A percentile compares a stretch with the other conserved stretches of the same genome.
These are phyloP conservation scores for Suhomyces pyralidae DNA, from an alignment of 805 yeast genomes.

Conservation along the genomic window DNA sequence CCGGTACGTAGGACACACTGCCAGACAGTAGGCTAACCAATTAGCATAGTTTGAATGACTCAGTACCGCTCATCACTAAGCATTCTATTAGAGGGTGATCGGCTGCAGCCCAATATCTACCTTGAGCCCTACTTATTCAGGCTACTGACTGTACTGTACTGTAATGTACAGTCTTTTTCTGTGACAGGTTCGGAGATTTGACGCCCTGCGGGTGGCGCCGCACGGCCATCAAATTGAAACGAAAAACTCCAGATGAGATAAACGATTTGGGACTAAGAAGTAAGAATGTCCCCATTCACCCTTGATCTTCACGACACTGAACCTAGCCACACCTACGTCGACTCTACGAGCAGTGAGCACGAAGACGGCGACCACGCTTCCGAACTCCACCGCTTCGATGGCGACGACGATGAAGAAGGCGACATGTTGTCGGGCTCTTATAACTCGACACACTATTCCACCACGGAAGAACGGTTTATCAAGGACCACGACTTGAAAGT, in stretches of 20 bases:
- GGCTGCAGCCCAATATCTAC: neutral
- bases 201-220: neutral
- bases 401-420: conserved; percentile 15
- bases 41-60: neutral
- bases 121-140: neutral
- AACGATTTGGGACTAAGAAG: neutral
- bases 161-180: neutral
- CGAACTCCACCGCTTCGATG: conserved; percentile 6
- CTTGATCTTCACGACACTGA: conserved; percentile 1
- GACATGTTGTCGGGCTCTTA: conserved; percentile 28
- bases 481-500: conserved; percentile 67
- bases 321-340: neutral
- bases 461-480: conserved; percentile 61
- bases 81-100: no score
- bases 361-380: neutral
- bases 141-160: no score
- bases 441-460: conserved; percentile 56
- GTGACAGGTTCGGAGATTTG: neutral
- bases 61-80: neutral
- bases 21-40: no score
- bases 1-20: no score
- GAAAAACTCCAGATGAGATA: neutral
- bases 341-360: neutral
- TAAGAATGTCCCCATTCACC: conserved; percentile 5
- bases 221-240: neutral